These are phyloP conservation scores for Amylocarpus encephaloides DNA, from an alignment of 2,329 filamentous ascomycete species.

Conservation along the genomic window DNA sequence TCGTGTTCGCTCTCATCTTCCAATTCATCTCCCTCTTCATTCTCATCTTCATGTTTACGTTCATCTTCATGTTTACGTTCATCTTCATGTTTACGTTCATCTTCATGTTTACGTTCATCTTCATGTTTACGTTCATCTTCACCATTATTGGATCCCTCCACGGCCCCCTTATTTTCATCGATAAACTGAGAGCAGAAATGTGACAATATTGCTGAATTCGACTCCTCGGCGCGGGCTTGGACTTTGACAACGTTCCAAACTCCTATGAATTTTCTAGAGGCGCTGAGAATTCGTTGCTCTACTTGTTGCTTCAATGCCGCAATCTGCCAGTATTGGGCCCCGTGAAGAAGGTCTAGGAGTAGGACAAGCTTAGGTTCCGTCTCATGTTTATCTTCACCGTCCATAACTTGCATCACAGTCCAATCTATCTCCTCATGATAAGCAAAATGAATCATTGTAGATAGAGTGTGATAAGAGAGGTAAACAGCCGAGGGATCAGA, in stretches of 20 bases:
- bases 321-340: slow-evolving; percentile 23
- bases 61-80: no score
- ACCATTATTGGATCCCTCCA: not conserved
- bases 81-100: no score
- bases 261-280: slow-evolving; percentile 15
- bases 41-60: no score
- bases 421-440: slow-evolving; percentile 23
- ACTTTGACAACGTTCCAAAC: slow-evolving; percentile 18
- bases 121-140: no score
- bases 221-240: slow-evolving; percentile 7
- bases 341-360: slow-evolving; percentile 22
- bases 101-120: no score
- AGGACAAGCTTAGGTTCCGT: slow-evolving; percentile 18
- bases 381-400: slow-evolving; percentile 8
- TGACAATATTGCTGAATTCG: slow-evolving; percentile 6
- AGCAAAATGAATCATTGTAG: slow-evolving; percentile 21
- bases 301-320: slow-evolving; percentile 13
- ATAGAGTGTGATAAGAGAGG: slow-evolving; percentile 20
- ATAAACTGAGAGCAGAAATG: not conserved
- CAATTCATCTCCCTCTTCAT: no score
- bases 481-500: slow-evolving; percentile 7
- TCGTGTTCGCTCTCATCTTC: no score
- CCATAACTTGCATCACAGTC: slow-evolving; percentile 18
- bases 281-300: slow-evolving; percentile 19
- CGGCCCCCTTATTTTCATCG: not conserved